Evolutionary conservation across 306 rosid species (phyloP).

Genomic region (Datisca glomerata): DNA sequence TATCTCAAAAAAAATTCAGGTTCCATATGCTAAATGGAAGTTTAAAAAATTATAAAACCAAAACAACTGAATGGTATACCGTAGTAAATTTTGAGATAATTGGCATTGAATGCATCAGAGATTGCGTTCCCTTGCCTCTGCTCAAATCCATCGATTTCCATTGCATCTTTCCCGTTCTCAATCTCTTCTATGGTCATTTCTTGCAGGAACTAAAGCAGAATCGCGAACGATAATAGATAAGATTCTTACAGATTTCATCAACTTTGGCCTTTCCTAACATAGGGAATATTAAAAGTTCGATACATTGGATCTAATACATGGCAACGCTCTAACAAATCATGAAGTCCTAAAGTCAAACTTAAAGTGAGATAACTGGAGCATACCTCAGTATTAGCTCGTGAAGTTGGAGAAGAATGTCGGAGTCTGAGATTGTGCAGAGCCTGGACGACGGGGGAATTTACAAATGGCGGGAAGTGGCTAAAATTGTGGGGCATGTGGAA

Average conservation of each 20-base stretch:
- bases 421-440: too few relatives aligned
- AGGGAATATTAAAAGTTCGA: too few relatives aligned
- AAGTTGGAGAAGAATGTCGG: too few relatives aligned
- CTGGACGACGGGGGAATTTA: too few relatives aligned
- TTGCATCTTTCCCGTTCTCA: conserved; percentile 22
- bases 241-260: not conserved
- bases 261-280: too few relatives aligned
- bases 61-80: conserved; percentile 19
- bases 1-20: not conserved
- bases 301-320: too few relatives aligned
- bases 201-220: not conserved
- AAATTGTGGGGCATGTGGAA: not conserved
- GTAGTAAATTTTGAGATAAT: conserved; percentile 50
- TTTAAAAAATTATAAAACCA: not conserved
- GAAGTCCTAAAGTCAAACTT: too few relatives aligned
- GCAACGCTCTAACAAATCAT: too few relatives aligned
- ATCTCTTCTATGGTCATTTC: conserved; percentile 26
- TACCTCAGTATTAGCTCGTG: too few relatives aligned
- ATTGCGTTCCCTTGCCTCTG: conserved; percentile 16
- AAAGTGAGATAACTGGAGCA: too few relatives aligned
- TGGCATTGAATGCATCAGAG: conserved; percentile 27
- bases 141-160: conserved; percentile 33
- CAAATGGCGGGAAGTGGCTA: conserved; percentile 5
- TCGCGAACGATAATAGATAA: too few relatives aligned
- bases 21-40: not conserved